A percentile compares a stretch with the other conserved stretches of the same genome.
These are phyloP conservation scores for Neckera pumila DNA, from an alignment of 225 moss, liverwort and hornwort species.

Conservation along the genomic window DNA sequence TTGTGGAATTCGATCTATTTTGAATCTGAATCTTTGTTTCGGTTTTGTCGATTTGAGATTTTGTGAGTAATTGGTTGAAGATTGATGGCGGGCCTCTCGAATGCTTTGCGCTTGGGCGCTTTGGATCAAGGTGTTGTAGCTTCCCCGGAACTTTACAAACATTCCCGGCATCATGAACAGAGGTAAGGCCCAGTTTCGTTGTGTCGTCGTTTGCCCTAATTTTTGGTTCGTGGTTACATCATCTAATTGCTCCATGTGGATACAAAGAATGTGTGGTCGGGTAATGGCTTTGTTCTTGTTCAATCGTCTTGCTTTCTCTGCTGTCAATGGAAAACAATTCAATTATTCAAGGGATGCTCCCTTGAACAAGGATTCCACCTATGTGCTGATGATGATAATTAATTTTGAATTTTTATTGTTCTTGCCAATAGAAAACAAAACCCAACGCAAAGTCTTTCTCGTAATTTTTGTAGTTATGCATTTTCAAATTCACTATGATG, in stretches of 20 bases:
- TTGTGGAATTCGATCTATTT: background rate
- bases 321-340: background rate
- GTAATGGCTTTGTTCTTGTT: background rate
- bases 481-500: background rate
- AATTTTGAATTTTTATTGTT: background rate
- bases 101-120: slow-evolving; percentile 17
- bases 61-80: background rate
- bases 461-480: background rate
- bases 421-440: background rate
- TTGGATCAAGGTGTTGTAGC: slow-evolving; percentile 19
- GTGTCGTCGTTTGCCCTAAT: background rate
- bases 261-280: background rate
- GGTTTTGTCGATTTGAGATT: background rate
- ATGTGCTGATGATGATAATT: background rate
- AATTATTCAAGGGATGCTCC: background rate
- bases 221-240: background rate
- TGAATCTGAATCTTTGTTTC: background rate
- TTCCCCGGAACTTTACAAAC: slow-evolving; percentile 9
- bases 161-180: background rate
- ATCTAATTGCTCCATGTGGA: background rate
- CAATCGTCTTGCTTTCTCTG: background rate
- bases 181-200: background rate
- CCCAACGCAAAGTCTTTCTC: too few species aligned
- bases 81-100: slow-evolving; percentile 18
- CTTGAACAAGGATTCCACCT: background rate